Evolutionary conservation across 805 yeast species (phyloP), one percentile per base, ranked within the genome.

Genomic region (Saturnispora sekii): DNA sequence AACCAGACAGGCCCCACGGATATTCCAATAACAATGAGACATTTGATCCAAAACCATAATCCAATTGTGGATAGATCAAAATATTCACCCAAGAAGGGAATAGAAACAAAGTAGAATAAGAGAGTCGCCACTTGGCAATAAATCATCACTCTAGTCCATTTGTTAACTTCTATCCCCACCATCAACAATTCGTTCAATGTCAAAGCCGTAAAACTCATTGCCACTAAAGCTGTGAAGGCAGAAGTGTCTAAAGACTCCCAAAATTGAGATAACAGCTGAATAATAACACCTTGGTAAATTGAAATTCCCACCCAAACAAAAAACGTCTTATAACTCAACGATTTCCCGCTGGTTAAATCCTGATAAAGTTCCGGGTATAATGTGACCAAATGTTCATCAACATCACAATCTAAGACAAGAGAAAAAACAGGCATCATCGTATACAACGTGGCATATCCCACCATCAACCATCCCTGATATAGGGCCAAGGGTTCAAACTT

Each of bases 371-470:
- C 99, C 0, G 99, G 99, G 60, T 90, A 93, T 46, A 88, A 70
- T 47, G 81, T 81, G 2, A 96, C 94, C 51, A 93, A 74, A 43
- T 80, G 82, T 59, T 88, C 96, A 55, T 81, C 88, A 39, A 93
- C 89, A 61, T 93, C 99, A 45, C 81, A 78, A 60, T 93, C 97
- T 39, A 87, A 72, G 0, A 94, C 96, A 52, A 93, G 66, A 0
- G 96, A 85, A 56, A 93, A 93, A 2, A 93, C 97, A 0, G 99
- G 99, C 46, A 90, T 88, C 99, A 93, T 93, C 0, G 99, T 93
- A 63, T 93, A 93, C 44, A 87, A 74, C 0, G 99, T 93, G 2
- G 97, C 95, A 64, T 93, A 93, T 2, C 98, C 99, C 37, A 93
- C 98, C 97, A 93, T 88, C 39, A 93, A 70, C 82, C 95, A 90